Base-by-base conservation (phyloP, 2,329 filamentous ascomycete species). In the Fusarium illudens region DNA sequence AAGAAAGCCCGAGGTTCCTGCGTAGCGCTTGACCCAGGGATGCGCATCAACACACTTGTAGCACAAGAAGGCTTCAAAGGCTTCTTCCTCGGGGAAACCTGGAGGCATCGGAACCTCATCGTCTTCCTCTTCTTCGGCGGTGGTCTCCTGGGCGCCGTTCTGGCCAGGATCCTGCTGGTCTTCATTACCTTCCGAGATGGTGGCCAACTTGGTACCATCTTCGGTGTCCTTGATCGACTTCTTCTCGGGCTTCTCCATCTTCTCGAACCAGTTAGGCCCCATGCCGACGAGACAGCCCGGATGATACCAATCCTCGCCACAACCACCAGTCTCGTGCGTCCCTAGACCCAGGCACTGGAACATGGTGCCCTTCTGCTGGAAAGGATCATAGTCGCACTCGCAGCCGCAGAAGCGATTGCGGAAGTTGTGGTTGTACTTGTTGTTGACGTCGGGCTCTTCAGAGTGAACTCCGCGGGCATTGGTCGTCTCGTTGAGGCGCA, bases 271-370 rank as follows among this genome's bases (percentile, higher is more conserved):
- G 62, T 89, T 86, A 11, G 93, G 87, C 1, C 90, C 89, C 71
- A 96, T 81, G 6, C 94, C 94, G 50, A 97, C 88, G 8, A 98
- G 82, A 76, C 95, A 98, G 65, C 96, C 94, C 0, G 95, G 93
- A 80, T 98, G 95, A 86, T 93, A 98, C 95, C 95, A 98, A 76
- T 98, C 95, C 80, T 98, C 95, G 12, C 95, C 95, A 79, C 95
- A 98, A 5, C 94, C 95, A 15, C 94, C 94, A 1, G 90, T 90
- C 70, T 95, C 91, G 12, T 87, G 84, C 0, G 89, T 91, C 1
- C 93, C 94, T 1, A 98, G 82, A 0, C 95, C 95, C 3, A 98
- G 79, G 76, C 96, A 99, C 78, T 99, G 96, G 72, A 96, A 99
- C 96, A 99, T 99, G 36, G 94, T 98, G 0, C 95, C 95, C 72